These are phyloP conservation scores for Quillaja saponaria DNA, from an alignment of 306 rosid genomes.

Conservation along the genomic window DNA sequence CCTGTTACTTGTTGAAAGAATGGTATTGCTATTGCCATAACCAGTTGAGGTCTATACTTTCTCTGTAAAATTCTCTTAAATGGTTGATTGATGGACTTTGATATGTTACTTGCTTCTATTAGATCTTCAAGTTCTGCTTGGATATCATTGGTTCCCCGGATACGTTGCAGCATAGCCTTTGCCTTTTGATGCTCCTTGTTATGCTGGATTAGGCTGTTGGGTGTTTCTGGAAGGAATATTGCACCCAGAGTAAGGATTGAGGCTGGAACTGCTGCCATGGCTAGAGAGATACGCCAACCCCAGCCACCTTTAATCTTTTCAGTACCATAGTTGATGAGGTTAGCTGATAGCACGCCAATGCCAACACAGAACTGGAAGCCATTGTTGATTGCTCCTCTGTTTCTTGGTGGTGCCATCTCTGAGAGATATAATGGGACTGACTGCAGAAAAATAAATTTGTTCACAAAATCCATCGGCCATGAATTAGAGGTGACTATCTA, in stretches of 20 bases:
- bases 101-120: slow-evolving; percentile 31
- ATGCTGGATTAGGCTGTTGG: slow-evolving; percentile 71
- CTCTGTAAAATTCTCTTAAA: slow-evolving; percentile 21
- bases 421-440: slow-evolving; percentile 78
- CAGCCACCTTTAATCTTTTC: slow-evolving; percentile 59
- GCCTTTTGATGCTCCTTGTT: slow-evolving; percentile 45
- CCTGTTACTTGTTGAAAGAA: slow-evolving; percentile 57
- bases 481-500: no score
- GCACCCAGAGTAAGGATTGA: slow-evolving; percentile 63
- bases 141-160: slow-evolving; percentile 49
- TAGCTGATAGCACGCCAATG: slow-evolving; percentile 60
- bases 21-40: slow-evolving; percentile 55
- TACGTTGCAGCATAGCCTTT: slow-evolving; percentile 48
- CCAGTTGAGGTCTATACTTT: slow-evolving; percentile 48
- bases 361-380: slow-evolving; percentile 81
- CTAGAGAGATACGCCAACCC: slow-evolving; percentile 76
- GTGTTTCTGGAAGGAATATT: slow-evolving; percentile 80
- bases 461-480: no score
- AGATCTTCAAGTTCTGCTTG: slow-evolving; percentile 49
- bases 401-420: slow-evolving; percentile 70
- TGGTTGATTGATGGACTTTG: slow-evolving; percentile 28
- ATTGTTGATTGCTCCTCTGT: slow-evolving; percentile 74
- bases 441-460: slow-evolving; percentile 32
- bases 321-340: slow-evolving; percentile 69
- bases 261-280: slow-evolving; percentile 77